Base-by-base conservation (phyloP, 441 rosid species). In the Isatis lusitanica region DNA sequence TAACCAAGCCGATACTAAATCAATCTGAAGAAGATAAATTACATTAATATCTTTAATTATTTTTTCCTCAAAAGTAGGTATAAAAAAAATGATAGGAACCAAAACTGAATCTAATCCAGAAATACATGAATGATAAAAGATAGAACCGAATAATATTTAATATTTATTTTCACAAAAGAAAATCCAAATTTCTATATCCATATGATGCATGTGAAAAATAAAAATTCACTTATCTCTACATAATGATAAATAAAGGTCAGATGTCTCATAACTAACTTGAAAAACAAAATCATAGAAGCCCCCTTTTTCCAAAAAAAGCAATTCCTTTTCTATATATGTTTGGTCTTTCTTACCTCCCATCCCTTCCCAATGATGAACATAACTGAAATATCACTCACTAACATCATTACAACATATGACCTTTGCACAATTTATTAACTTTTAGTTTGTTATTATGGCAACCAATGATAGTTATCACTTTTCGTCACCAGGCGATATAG, bases 391-490 rank as follows among this genome's bases (percentile, higher is more conserved):
- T 30, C 53, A 70, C 75, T 70, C 33, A 64, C 50, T 9, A 56
- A 48, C 56, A 76, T 76, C 75, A 76, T 76, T 76, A 76, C 79
- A 38, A 70, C 61, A 56, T 57, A 70, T 31, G 75, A 76, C 71
- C 21, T 70, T 56, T 70, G 47, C 71, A 66, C 46, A 57, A 35
- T 64, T 30, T 24, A 36, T 70, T 69, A 40, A 47, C 71, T 70
- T 76, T 76, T 66, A 44, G 61, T 63, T 63, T 26, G 47, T 70
- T 56, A 70, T 57, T 63, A 76, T 76, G 64, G 48, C 63, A 76
- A 76, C 75, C 51, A 43, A 38, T 70, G 18, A 70, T 70, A 28
- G 36, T 64, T 6, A n/a, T 63, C 75, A 76, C 62, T 70, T 76
- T 76, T 70, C 6, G 28, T 64, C 66, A 63, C 66, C 30, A 68